Evolutionary conservation across 768 basidiomycete species (phyloP), one percentile per base, ranked within the genome.

Genomic region (Lyophyllum atratum): DNA sequence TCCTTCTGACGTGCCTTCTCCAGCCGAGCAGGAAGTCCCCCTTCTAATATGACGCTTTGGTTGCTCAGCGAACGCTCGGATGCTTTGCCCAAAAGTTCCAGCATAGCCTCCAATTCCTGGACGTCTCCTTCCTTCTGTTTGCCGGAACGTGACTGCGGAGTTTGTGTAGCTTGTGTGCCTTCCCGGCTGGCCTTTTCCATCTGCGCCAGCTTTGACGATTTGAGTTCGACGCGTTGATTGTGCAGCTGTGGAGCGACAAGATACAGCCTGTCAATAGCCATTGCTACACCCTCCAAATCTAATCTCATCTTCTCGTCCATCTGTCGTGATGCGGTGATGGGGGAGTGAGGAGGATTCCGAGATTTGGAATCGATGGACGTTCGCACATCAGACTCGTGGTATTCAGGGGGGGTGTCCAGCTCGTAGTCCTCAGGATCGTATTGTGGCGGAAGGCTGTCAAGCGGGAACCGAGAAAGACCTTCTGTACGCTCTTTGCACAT

Each of bases 211-310:
- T 92, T 90, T 24, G 83, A 74, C 5, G 80, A 80, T 64, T 88
- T 87, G 44, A 96, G 82, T 69, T 95, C 95, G n/a, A 92, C 93
- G 0, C 97, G 85, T 70, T 99, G 96, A 68, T 95, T 89, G 57
- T 89, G 85, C 40, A 98, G 72, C 69, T 96, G 95, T 0, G 96
- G 95, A 0, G 93, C 86, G 28, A 89, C 90, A 8, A 83, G 71
- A 70, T 97, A 93, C 11, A 98, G 75, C 34, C 94, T 79, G 68
- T 96, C 95, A 64, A 99, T 95, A 28, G 97, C 95, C 69, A 83
- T 81, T 0, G 92, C 85, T 44, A 98, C 86, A 11, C 82, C 80
- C 62, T 97, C 94, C 19, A 98, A 77, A 69, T 98, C 96, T 66
- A 90, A 72, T 49, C 85, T 74, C 85, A 88, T 90, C 76, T 95